phyloP scores from a whole-genome alignment of 2,329 filamentous ascomycete genomes.

The Thyridium curvatum region DNA sequence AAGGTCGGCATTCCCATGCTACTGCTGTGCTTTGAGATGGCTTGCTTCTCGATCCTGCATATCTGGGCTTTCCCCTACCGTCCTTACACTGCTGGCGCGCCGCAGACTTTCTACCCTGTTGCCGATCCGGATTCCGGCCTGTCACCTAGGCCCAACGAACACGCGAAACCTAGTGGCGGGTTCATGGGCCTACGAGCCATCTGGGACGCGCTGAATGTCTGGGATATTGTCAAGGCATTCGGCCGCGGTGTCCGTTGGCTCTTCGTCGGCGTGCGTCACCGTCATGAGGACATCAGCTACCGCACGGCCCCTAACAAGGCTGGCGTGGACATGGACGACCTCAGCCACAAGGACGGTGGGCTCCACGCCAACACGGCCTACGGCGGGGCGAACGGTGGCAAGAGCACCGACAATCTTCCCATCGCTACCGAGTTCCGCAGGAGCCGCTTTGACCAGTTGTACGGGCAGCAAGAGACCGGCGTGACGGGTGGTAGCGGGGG shows the following conservation, averaged over 20 bases:
- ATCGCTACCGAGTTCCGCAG: slow-evolving; percentile 30
- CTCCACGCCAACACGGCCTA: slow-evolving; percentile 11
- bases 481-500: neutral
- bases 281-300: slow-evolving; percentile 48
- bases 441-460: slow-evolving; percentile 16
- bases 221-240: slow-evolving; percentile 77
- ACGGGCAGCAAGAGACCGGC: slow-evolving; percentile 1
- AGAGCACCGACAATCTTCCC: slow-evolving; percentile 31
- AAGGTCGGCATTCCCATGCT: slow-evolving; percentile 75
- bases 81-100: slow-evolving; percentile 50
- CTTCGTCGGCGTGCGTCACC: slow-evolving; percentile 62
- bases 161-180: slow-evolving; percentile 54
- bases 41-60: slow-evolving; percentile 70
- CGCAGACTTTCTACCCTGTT: slow-evolving; percentile 38
- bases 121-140: slow-evolving; percentile 33
- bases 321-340: slow-evolving; percentile 28
- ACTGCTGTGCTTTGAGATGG: slow-evolving; percentile 80
- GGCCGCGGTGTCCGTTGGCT: slow-evolving; percentile 76
- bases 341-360: slow-evolving; percentile 22
- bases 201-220: slow-evolving; percentile 67
- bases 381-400: slow-evolving; percentile 13
- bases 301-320: slow-evolving; percentile 16
- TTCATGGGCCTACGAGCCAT: slow-evolving; percentile 59
- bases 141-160: slow-evolving; percentile 34
- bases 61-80: slow-evolving; percentile 76